Percentiles rank a stretch among this genome's conserved stretches.
Evolutionary conservation across 2,329 filamentous ascomycete species (phyloP).

Genomic region (Diaporthe australafricana): DNA sequence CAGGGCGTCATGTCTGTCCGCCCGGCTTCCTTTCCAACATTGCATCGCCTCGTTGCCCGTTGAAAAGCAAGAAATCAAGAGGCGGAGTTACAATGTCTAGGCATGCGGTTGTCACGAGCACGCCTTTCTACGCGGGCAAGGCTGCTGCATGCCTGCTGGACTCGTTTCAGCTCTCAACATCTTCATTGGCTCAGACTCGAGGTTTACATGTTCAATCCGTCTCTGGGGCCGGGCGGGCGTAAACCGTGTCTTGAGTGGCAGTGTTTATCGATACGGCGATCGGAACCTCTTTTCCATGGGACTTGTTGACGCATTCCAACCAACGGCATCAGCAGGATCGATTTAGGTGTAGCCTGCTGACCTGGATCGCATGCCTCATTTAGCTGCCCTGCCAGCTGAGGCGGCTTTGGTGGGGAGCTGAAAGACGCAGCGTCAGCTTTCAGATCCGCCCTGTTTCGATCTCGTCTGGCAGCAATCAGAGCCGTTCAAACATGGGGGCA

Average conservation of each 20-base stretch:
- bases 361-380: not conserved
- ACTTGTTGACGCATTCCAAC: not conserved
- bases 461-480: not conserved
- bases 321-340: not conserved
- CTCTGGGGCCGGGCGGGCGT: not conserved
- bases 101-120: not conserved
- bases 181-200: not conserved
- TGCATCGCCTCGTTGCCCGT: not conserved
- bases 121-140: not conserved
- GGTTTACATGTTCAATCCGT: too few relatives aligned
- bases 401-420: constrained; percentile 7
- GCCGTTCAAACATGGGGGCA: not conserved
- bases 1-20: not conserved
- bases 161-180: not conserved
- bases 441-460: constrained; percentile 19
- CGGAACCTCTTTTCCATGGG: too few relatives aligned
- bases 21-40: not conserved
- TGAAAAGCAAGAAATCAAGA: not conserved
- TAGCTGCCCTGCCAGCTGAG: constrained; percentile 17
- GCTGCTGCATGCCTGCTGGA: not conserved
- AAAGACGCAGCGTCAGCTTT: constrained; percentile 9
- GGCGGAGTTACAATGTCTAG: too few relatives aligned
- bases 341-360: constrained; percentile 1
- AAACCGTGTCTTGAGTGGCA: not conserved
- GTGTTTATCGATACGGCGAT: not conserved